phyloP scores from a whole-genome alignment of 23 red algal species.

The Gracilaria domingensis region DNA sequence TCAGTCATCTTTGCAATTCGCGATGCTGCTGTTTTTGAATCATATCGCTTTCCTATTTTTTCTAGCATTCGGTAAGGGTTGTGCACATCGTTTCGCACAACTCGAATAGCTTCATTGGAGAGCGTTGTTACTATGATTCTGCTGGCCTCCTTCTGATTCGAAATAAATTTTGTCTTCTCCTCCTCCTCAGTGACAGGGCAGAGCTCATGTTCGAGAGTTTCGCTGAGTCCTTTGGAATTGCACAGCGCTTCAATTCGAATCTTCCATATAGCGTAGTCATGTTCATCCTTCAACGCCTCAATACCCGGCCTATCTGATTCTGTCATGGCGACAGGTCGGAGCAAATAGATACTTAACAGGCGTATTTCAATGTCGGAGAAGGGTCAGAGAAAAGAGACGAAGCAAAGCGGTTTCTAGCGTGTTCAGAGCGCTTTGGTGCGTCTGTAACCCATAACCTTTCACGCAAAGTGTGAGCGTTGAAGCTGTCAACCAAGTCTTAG shows the following conservation, averaged over 20 bases:
- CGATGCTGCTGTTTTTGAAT: constrained; percentile 24
- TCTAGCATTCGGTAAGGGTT: constrained; percentile 34
- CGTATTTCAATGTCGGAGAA: neutral
- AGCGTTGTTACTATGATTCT: too few relatives aligned
- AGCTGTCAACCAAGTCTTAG: too few relatives aligned
- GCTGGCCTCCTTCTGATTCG: constrained; percentile 33
- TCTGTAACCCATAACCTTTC: too few relatives aligned
- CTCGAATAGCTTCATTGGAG: too few relatives aligned
- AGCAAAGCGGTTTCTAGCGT: too few relatives aligned
- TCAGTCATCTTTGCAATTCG: constrained; percentile 36
- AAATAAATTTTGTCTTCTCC: neutral
- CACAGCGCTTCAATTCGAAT: constrained; percentile 10
- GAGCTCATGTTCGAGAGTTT: neutral
- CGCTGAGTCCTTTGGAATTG: neutral
- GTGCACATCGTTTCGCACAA: neutral
- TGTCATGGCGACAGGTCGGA: neutral
- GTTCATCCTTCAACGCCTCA: constrained; percentile 1
- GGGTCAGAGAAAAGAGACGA: too few relatives aligned
- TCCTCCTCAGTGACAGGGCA: neutral
- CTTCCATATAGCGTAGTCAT: constrained; percentile 22
- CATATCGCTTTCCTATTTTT: constrained; percentile 23
- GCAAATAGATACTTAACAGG: neutral
- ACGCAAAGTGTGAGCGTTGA: too few relatives aligned
- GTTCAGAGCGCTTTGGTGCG: too few relatives aligned
- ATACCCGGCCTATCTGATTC: constrained; percentile 29